phyloP scores from a whole-genome alignment of 1,284 basidiomycete genomes.

The Ceratobasidium sp. region DNA sequence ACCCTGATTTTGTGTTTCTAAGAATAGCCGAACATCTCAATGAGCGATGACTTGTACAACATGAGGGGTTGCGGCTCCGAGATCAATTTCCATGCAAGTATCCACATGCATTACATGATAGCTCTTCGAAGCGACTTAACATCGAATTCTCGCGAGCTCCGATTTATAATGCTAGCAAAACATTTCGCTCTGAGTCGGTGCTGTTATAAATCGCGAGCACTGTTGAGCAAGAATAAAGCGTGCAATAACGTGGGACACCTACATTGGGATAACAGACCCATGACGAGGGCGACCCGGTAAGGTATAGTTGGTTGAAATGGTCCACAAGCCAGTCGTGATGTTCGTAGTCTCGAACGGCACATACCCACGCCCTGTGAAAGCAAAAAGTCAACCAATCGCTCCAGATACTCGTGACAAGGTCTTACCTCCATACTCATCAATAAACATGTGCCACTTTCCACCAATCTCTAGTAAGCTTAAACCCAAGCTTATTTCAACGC shows the following conservation, averaged over 20 bases:
- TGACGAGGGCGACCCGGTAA: constrained; percentile 33
- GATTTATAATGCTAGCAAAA: constrained; percentile 22
- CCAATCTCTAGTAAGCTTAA: neutral
- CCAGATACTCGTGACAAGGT: neutral
- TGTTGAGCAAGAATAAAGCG: neutral
- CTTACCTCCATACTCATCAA: constrained; percentile 39
- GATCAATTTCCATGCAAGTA: too few relatives aligned
- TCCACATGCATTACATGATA: too few relatives aligned
- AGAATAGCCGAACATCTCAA: too few relatives aligned
- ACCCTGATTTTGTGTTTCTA: too few relatives aligned
- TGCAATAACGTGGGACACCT: neutral
- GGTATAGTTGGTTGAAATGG: constrained; percentile 22
- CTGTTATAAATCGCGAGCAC: neutral
- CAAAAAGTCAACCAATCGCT: neutral
- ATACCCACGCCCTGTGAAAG: constrained; percentile 30
- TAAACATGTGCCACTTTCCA: constrained; percentile 34
- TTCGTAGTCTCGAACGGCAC: constrained; percentile 36
- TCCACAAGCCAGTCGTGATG: constrained; percentile 23
- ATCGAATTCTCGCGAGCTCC: too few relatives aligned
- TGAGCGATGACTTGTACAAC: too few relatives aligned
- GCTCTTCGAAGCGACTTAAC: too few relatives aligned
- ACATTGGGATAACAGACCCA: constrained; percentile 41
- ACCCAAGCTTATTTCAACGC: too few relatives aligned
- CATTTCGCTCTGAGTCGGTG: constrained; percentile 31
- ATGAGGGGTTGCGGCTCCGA: too few relatives aligned